Conservation (phyloP, 2,329 filamentous ascomycete species). For the Bipolaris victoriae region DNA sequence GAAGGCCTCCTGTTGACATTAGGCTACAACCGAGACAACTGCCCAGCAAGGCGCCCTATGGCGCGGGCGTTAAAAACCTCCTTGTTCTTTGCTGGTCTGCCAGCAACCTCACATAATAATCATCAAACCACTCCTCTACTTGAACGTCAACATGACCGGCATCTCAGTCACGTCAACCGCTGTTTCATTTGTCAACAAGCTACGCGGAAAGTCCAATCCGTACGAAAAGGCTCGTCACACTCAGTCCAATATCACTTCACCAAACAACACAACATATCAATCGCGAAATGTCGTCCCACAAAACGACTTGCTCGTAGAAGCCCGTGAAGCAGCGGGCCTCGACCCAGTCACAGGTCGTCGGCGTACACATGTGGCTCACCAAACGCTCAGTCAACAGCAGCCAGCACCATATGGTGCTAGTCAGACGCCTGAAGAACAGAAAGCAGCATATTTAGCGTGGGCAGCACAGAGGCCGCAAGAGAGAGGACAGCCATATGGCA, state of each 20-base stretch:
- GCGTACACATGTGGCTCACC: background rate
- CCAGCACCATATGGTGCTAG: background rate
- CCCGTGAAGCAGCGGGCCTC: slow-evolving; percentile 22
- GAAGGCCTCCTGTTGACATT: background rate
- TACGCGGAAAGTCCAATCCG: slow-evolving; percentile 11
- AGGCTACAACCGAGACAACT: slow-evolving; percentile 3
- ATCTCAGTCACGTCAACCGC: slow-evolving; percentile 8
- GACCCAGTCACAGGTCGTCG: slow-evolving; percentile 28
- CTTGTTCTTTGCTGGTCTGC: background rate
- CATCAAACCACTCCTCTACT: background rate
- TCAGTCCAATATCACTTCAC: background rate
- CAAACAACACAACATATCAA: background rate
- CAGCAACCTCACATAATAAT: background rate
- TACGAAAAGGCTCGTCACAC: slow-evolving; percentile 5
- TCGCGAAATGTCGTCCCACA: background rate
- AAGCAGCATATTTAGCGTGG: slow-evolving; percentile 12
- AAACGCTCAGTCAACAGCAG: background rate
- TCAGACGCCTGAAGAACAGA: slow-evolving; percentile 6
- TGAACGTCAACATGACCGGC: background rate
- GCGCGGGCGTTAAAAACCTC: background rate
- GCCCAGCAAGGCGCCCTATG: background rate
- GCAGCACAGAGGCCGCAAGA: slow-evolving; percentile 12
- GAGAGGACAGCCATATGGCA: slow-evolving; percentile 16
- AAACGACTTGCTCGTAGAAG: slow-evolving; percentile 29
- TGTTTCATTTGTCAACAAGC: slow-evolving; percentile 7